Evolutionary conservation across 768 basidiomycete species (phyloP).

Genomic region (Hysterangium stoloniferum): DNA sequence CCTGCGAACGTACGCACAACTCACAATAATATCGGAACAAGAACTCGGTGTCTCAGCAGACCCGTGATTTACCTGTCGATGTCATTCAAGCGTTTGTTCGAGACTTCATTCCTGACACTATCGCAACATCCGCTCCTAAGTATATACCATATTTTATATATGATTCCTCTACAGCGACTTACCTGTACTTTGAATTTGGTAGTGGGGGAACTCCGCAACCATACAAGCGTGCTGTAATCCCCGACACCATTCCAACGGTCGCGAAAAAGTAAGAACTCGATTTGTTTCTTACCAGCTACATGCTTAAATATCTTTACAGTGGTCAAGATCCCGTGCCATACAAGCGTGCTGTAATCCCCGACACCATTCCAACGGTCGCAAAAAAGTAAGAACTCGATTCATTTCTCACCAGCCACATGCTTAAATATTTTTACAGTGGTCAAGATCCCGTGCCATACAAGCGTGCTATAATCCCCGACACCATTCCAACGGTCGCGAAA

Average conservation of each 20-base stretch:
- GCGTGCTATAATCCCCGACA: background rate
- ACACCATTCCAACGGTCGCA: background rate
- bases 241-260: background rate
- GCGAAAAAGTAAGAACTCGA: background rate
- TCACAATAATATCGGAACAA: too few relatives aligned
- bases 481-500: background rate
- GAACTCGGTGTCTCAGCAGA: too few relatives aligned
- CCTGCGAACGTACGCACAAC: too few relatives aligned
- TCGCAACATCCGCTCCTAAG: background rate
- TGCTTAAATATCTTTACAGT: background rate
- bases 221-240: background rate
- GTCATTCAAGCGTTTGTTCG: background rate
- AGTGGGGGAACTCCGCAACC: background rate
- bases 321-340: background rate
- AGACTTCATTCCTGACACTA: constrained; percentile 8
- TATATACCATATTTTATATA: too few relatives aligned
- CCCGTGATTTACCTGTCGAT: constrained; percentile 1
- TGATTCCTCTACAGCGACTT: background rate
- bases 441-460: background rate
- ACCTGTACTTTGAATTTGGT: background rate
- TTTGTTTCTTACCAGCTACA: background rate
- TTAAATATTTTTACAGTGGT: background rate
- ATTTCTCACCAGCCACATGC: background rate
- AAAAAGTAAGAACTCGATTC: background rate
- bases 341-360: background rate